Conservation (phyloP, 202 grass and related monocot species). For the Brachypodium distachyon region DNA sequence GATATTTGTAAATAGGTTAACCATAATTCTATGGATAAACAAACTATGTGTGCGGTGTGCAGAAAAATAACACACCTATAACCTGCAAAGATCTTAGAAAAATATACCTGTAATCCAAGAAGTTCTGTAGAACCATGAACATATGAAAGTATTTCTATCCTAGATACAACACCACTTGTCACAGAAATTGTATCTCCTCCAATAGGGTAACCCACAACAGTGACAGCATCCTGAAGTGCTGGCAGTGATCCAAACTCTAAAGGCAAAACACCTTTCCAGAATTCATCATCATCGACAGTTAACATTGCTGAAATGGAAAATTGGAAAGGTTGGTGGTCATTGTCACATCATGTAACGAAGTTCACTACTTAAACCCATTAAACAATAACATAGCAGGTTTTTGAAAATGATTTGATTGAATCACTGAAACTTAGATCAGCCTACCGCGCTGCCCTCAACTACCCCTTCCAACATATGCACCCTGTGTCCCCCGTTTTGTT, state of each 20-base stretch:
- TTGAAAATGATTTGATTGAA: neutral
- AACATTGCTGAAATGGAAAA: constrained; percentile 67
- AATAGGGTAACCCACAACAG: constrained; percentile 96
- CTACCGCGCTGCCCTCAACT: neutral
- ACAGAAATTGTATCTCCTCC: constrained; percentile 97
- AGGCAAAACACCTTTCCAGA: constrained; percentile 81
- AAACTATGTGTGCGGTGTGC: neutral
- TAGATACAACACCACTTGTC: constrained; percentile 92
- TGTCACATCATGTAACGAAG: constrained; percentile 15
- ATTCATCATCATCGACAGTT: constrained; percentile 90
- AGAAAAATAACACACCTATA: neutral
- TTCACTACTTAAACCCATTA: neutral
- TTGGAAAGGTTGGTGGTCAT: constrained; percentile 4
- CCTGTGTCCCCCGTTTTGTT: neutral
- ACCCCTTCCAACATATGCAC: neutral
- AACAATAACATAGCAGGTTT: neutral
- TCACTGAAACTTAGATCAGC: neutral
- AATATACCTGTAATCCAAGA: constrained; percentile 78
- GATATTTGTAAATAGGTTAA: neutral
- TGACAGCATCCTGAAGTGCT: constrained; percentile 89
- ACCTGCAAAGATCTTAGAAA: neutral
- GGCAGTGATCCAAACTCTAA: constrained; percentile 76
- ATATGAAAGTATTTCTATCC: constrained; percentile 99
- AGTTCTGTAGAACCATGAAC: constrained; percentile 98
- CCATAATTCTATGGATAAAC: neutral